These are phyloP conservation scores for Pseudoneurospora amorphoporcata DNA, from an alignment of 495 filamentous ascomycete species.

Conservation along the genomic window DNA sequence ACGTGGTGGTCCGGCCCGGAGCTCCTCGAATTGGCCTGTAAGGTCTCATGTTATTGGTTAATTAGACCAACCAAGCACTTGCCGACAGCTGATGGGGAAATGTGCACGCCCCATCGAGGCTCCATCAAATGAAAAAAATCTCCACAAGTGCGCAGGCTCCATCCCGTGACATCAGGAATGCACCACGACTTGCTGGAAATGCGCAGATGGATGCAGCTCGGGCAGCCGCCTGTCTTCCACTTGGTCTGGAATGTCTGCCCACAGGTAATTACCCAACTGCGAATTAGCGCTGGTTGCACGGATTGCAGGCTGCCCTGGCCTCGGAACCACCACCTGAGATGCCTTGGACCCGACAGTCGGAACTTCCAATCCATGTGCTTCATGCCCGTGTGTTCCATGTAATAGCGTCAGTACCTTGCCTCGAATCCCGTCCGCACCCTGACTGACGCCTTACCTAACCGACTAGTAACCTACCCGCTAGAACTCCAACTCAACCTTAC, in stretches of 20 bases:
- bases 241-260: not conserved
- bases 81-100: not conserved
- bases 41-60: not conserved
- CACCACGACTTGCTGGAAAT: slow-evolving; percentile 1
- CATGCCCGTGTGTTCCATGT: not conserved
- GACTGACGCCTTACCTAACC: not conserved
- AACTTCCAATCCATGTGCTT: not conserved
- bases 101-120: not conserved
- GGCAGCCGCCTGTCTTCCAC: not conserved
- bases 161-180: slow-evolving; percentile 21
- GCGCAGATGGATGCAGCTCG: slow-evolving; percentile 3
- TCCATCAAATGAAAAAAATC: slow-evolving; percentile 1
- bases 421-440: not conserved
- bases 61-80: slow-evolving; percentile 12
- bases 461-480: not conserved
- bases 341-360: not conserved
- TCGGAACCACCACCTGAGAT: not conserved
- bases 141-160: slow-evolving; percentile 15
- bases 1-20: not conserved
- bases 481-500: not conserved
- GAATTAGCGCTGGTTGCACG: not conserved
- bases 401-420: not conserved
- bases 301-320: not conserved
- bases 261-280: not conserved
- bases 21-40: not conserved